These are phyloP conservation scores for Fusarium annulatum DNA, from an alignment of 2,329 filamentous ascomycete species.

Conservation along the genomic window DNA sequence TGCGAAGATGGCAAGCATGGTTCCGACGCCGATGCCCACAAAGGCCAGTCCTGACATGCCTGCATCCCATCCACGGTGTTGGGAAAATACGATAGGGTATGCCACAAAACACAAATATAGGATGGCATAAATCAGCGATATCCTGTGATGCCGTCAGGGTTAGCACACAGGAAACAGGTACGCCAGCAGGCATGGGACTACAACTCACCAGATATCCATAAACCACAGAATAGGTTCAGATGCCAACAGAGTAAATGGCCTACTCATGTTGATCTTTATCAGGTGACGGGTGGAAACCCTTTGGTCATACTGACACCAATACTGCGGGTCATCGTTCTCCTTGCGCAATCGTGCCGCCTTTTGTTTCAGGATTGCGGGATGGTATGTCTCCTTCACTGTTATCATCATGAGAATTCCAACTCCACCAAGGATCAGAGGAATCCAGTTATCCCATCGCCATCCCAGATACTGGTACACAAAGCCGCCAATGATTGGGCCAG, in stretches of 20 bases:
- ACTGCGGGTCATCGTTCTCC: conserved; percentile 76
- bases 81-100: conserved; percentile 85
- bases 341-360: conserved; percentile 73
- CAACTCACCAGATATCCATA: conserved; percentile 70
- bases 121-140: conserved; percentile 87
- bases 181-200: background rate
- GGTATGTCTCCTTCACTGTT: conserved; percentile 79
- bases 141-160: conserved; percentile 57
- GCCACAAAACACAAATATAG: conserved; percentile 92
- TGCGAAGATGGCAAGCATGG: conserved; percentile 67
- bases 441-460: conserved; percentile 91
- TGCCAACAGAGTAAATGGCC: conserved; percentile 80
- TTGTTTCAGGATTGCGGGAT: conserved; percentile 74
- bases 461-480: conserved; percentile 77
- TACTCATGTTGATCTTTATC: conserved; percentile 78
- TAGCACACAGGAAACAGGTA: background rate
- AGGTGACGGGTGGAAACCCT: conserved; percentile 72
- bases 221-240: conserved; percentile 85
- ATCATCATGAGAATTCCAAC: conserved; percentile 68
- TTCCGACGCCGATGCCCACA: conserved; percentile 74
- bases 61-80: conserved; percentile 79
- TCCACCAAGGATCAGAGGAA: conserved; percentile 78
- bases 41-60: conserved; percentile 83
- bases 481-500: conserved; percentile 71
- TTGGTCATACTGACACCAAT: conserved; percentile 85